These are phyloP conservation scores for Chaetothyriales sp. DNA, from an alignment of 2,329 filamentous ascomycete species.

Conservation along the genomic window DNA sequence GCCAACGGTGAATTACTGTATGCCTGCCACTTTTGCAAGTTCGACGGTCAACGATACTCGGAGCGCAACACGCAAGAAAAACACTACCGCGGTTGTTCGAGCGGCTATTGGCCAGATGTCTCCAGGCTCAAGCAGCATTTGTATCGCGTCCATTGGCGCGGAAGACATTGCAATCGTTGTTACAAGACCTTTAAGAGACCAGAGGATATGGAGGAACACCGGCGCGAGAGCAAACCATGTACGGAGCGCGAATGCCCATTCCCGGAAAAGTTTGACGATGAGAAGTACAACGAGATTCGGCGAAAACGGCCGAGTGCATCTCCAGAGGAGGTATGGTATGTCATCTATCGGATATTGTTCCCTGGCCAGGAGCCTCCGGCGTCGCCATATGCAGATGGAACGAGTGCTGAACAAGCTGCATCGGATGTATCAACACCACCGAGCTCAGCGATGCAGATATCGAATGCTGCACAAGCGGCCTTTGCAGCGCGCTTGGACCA, in stretches of 20 bases:
- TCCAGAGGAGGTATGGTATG: slow-evolving; percentile 15
- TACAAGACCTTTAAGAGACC: slow-evolving; percentile 8
- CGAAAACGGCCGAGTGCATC: slow-evolving; percentile 11
- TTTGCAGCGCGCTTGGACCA: slow-evolving; percentile 12
- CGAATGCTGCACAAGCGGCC: slow-evolving; percentile 5
- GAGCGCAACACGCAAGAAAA: slow-evolving; percentile 13
- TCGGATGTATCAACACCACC: slow-evolving; percentile 1
- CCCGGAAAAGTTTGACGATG: slow-evolving; percentile 15
- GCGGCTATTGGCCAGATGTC: slow-evolving; percentile 14
- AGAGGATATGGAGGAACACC: slow-evolving; percentile 10
- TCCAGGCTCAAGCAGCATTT: slow-evolving; percentile 17
- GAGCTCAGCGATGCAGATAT: slow-evolving; percentile 4
- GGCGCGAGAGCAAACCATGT: slow-evolving; percentile 4
- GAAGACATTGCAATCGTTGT: slow-evolving; percentile 10
- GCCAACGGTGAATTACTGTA: slow-evolving; percentile 6
- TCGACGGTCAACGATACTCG: slow-evolving; percentile 13
- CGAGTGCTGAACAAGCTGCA: not conserved
- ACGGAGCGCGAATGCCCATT: slow-evolving; percentile 10
- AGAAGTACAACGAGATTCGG: slow-evolving; percentile 12
- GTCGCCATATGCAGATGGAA: slow-evolving; percentile 14
- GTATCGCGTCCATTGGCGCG: slow-evolving; percentile 15
- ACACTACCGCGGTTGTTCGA: slow-evolving; percentile 13
- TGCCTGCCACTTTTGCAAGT: slow-evolving; percentile 16
- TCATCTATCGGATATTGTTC: slow-evolving; percentile 14
- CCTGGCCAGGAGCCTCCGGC: slow-evolving; percentile 9